These are phyloP conservation scores for Citrus unshiu DNA, from an alignment of 345 rosid species.

Conservation along the genomic window DNA sequence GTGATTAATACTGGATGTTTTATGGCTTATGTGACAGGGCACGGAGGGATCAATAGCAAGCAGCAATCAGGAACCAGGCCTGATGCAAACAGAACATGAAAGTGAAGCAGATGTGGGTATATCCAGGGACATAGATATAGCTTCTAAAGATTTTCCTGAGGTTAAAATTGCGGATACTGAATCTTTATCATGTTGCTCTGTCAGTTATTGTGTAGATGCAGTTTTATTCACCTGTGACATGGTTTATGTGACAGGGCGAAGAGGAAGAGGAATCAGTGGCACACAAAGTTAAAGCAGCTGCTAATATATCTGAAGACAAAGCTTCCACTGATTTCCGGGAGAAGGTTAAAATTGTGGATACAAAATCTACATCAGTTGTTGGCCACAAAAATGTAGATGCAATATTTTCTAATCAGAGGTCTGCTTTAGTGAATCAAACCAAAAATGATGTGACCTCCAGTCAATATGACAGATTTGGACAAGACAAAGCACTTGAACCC, in stretches of 20 bases:
- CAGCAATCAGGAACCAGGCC: slow-evolving; percentile 17
- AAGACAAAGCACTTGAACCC: slow-evolving; percentile 6
- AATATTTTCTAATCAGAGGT: slow-evolving; percentile 7
- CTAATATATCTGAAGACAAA: slow-evolving; percentile 18
- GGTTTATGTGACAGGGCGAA: slow-evolving; percentile 26
- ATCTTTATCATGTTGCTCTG: background rate
- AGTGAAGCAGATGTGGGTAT: slow-evolving; percentile 11
- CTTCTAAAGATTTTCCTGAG: slow-evolving; percentile 18
- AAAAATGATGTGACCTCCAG: slow-evolving; percentile 15
- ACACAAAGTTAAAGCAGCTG: slow-evolving; percentile 8
- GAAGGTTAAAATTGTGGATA: slow-evolving; percentile 7
- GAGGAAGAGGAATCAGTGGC: slow-evolving; percentile 16
- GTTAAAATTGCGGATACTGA: background rate
- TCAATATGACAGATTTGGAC: slow-evolving; percentile 10
- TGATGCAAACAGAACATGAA: slow-evolving; percentile 11
- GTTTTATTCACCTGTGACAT: slow-evolving; percentile 10
- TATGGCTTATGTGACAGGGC: slow-evolving; percentile 24
- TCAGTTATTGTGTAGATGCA: background rate
- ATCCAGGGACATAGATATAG: slow-evolving; percentile 24
- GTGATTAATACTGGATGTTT: slow-evolving; percentile 5
- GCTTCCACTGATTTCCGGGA: slow-evolving; percentile 17
- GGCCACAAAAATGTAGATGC: slow-evolving; percentile 4
- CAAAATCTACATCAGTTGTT: slow-evolving; percentile 1
- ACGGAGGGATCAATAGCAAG: slow-evolving; percentile 18
- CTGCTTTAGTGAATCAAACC: slow-evolving; percentile 15